Evolutionary conservation across 345 rosid species (phyloP).

Genomic region (Eucalyptus erythrocorys): DNA sequence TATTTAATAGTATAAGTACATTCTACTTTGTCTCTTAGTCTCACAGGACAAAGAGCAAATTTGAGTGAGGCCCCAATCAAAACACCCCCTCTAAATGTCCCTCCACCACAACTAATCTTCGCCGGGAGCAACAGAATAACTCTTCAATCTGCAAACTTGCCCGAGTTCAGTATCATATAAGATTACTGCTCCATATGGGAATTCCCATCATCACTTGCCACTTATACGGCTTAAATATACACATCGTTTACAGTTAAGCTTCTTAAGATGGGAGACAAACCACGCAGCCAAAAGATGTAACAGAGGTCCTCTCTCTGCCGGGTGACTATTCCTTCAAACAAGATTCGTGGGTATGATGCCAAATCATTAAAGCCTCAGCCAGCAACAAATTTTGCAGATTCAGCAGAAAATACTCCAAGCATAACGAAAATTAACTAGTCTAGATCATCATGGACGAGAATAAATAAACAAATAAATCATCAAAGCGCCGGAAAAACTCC

Average conservation of each 20-base stretch:
- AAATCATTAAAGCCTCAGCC: background rate
- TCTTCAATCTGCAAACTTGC: background rate
- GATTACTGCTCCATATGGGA: background rate
- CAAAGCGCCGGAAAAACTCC: background rate
- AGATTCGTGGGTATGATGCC: background rate
- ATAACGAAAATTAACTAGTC: background rate
- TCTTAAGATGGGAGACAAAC: background rate
- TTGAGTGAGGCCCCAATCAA: background rate
- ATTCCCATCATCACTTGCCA: background rate
- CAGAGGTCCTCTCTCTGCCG: background rate
- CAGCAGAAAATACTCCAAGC: background rate
- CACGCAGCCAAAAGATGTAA: background rate
- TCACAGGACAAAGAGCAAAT: background rate
- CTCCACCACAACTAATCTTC: background rate
- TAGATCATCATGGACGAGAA: background rate
- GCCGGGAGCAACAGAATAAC: background rate
- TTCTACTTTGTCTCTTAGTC: background rate
- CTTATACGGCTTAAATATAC: background rate
- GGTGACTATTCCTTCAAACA: background rate
- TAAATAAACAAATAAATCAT: background rate
- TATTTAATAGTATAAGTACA: background rate
- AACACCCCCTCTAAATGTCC: background rate
- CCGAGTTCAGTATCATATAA: background rate
- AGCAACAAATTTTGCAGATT: background rate
- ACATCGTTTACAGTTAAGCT: background rate